These are phyloP conservation scores for Peniophora sp. DNA, from an alignment of 1,284 basidiomycete species.

Conservation along the genomic window DNA sequence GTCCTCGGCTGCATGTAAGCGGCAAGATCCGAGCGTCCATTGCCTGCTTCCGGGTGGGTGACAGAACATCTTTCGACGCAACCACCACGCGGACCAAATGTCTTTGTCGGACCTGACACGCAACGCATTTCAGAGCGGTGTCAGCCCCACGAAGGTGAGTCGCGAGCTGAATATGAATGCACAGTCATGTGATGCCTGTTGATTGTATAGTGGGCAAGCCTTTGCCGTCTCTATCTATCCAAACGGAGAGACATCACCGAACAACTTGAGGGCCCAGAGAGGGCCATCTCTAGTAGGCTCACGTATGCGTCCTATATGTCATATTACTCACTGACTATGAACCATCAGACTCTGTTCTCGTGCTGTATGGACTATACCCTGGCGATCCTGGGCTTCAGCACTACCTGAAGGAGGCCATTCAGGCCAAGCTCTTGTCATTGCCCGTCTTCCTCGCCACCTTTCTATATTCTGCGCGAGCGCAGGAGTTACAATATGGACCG, in stretches of 20 bases:
- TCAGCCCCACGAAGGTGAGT: conserved; percentile 51
- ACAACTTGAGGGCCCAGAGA: conserved; percentile 21
- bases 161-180: conserved; percentile 1
- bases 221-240: conserved; percentile 52
- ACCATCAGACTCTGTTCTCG: conserved; percentile 53
- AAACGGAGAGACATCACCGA: conserved; percentile 23
- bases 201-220: conserved; percentile 48
- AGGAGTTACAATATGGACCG: conserved; percentile 47
- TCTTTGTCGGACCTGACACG: conserved; percentile 58
- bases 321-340: neutral
- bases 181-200: neutral
- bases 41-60: too few species aligned
- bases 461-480: conserved; percentile 31
- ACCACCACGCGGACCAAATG: conserved; percentile 32
- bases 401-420: conserved; percentile 55
- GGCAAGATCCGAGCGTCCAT: too few species aligned
- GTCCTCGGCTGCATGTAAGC: too few species aligned
- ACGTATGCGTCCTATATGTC: conserved; percentile 7
- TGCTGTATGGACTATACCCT: conserved; percentile 56
- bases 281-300: conserved; percentile 35
- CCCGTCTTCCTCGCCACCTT: conserved; percentile 52
- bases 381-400: conserved; percentile 52
- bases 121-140: conserved; percentile 63
- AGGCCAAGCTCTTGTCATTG: conserved; percentile 46
- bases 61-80: too few species aligned